Base-by-base conservation (phyloP, 2,329 filamentous ascomycete genomes). In the Claviceps pazoutovae region DNA sequence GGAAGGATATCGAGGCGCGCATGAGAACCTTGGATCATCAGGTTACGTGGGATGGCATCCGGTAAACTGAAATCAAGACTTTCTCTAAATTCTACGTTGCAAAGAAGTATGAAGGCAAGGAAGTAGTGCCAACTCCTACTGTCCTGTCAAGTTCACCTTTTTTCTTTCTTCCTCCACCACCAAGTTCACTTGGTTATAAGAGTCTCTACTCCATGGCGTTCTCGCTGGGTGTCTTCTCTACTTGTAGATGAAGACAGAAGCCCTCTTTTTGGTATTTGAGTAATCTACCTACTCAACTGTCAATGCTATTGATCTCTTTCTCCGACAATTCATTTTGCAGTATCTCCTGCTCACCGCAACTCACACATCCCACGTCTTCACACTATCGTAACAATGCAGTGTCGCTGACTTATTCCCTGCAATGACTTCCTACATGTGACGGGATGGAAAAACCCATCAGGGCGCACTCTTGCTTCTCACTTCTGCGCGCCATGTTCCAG, bases 11-110 rank as follows among this genome's bases (percentile, higher is more conserved):
- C 48, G 59, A 64, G 46, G 54, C 54, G 7, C 63, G 62, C n/a
- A 60, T 73, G 51, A 56, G 60, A n/a, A 43, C 55, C 13, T 56
- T 56, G 5, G 64, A 69, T 7, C 60, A 66, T 49, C 53, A 55
- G 5, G 66, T 69, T n/a, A 68, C 67, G 3, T 74, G 71, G 70
- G 67, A 74, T 34, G 69, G 61, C 1, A 64, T 74, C 48, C 70
- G 72, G 73, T 74, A 65, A 44, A 7, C n/a, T 6, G 5, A n/a
- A 34, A 46, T 5, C 13, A 44, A 44, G 13, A 16, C 11, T 23
- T 43, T 21, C 41, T 43, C 19, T 23, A 2, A 21, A 11, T 3
- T 23, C 4, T 23, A 4, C 5, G 13, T 19, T 19, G 14, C 19
- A 19, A 9, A 21, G 19, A 13, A 19, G 17, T 21, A 2, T 19